phyloP scores from a whole-genome alignment of 2,329 filamentous ascomycete genomes.

The Botrytis cinerea region DNA sequence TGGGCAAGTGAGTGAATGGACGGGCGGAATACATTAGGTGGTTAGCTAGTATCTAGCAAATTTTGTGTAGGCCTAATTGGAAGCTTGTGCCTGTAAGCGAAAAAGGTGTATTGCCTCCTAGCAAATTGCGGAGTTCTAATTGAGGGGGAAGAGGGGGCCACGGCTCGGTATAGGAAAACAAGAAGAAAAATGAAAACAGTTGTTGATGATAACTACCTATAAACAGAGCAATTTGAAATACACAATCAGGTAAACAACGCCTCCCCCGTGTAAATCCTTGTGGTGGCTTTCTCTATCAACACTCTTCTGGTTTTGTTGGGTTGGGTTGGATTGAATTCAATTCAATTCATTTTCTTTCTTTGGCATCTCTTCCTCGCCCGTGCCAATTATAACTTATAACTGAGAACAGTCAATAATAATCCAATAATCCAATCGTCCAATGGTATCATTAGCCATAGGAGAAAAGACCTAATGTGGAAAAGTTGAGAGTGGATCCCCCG shows the following conservation, averaged over 20 bases:
- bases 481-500: not conserved
- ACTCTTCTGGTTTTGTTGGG: not conserved
- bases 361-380: not conserved
- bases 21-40: not conserved
- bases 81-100: slow-evolving; percentile 2
- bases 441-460: not conserved
- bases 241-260: not conserved
- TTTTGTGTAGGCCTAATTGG: slow-evolving; percentile 1
- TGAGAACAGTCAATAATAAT: slow-evolving; percentile 2
- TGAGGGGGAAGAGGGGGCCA: not conserved
- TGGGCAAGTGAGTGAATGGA: not conserved
- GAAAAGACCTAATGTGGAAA: not conserved
- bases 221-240: not conserved
- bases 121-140: not conserved
- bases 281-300: not conserved
- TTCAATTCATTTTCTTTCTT: not conserved
- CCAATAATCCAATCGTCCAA: not conserved
- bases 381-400: not conserved
- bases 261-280: not conserved
- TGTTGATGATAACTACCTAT: not conserved
- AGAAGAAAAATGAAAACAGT: not conserved
- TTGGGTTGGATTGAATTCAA: not conserved
- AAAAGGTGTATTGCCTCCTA: not conserved
- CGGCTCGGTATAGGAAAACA: not conserved
- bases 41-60: not conserved